Evolutionary conservation across 257 asterid species (phyloP).

Genomic region (Agastache rugosa): DNA sequence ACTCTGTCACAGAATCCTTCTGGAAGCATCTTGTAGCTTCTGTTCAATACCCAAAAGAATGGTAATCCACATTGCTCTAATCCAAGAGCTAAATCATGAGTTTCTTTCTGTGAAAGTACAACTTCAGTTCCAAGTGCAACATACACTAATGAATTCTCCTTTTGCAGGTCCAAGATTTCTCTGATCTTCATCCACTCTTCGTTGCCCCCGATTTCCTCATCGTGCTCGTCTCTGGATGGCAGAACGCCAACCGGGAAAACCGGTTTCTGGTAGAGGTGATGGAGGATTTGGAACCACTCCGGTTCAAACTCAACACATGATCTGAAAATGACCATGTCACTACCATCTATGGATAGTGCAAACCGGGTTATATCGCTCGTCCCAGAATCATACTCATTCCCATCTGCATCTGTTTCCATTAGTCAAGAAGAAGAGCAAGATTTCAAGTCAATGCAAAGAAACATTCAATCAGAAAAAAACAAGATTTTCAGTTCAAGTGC

Average conservation of each 20-base stretch:
- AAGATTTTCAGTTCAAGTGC: not conserved
- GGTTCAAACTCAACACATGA: slow-evolving; percentile 75
- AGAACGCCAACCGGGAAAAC: slow-evolving; percentile 64
- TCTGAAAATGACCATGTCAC: slow-evolving; percentile 68
- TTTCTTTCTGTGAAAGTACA: slow-evolving; percentile 48
- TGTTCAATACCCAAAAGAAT: slow-evolving; percentile 78
- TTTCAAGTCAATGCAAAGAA: slow-evolving; percentile 15
- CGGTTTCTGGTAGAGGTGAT: slow-evolving; percentile 60
- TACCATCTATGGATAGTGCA: slow-evolving; percentile 56
- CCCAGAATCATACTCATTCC: slow-evolving; percentile 72
- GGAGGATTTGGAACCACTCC: slow-evolving; percentile 66
- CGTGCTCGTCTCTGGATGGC: slow-evolving; percentile 49
- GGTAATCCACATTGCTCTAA: slow-evolving; percentile 67
- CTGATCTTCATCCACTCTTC: slow-evolving; percentile 54
- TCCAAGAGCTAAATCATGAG: slow-evolving; percentile 69
- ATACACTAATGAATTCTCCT: slow-evolving; percentile 54
- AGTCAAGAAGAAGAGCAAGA: not conserved
- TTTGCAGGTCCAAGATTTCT: slow-evolving; percentile 59
- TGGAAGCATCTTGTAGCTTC: slow-evolving; percentile 60
- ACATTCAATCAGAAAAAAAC: not conserved
- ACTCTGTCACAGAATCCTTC: slow-evolving; percentile 57
- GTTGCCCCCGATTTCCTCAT: slow-evolving; percentile 28
- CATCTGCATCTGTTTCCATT: slow-evolving; percentile 53
- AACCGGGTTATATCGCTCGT: slow-evolving; percentile 62
- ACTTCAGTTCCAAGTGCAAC: slow-evolving; percentile 93